These are phyloP conservation scores for Salix viminalis DNA, from an alignment of 345 rosid genomes.

Conservation along the genomic window DNA sequence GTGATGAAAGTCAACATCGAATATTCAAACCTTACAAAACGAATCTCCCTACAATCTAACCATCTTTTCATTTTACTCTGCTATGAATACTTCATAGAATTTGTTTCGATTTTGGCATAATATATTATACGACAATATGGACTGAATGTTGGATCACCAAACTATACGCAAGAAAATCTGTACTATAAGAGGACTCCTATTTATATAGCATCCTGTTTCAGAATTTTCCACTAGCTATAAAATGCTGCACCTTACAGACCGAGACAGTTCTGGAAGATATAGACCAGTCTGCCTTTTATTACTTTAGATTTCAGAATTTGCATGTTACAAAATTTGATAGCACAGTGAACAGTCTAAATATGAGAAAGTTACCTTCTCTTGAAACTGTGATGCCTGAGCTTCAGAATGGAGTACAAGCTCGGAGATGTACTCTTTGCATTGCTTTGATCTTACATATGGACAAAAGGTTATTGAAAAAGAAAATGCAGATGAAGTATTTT, in stretches of 20 bases:
- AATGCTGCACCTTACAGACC: background rate
- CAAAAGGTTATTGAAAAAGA: constrained; percentile 9
- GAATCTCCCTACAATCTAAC: background rate
- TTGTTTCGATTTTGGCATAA: background rate
- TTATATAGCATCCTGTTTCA: background rate
- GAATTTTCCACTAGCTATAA: background rate
- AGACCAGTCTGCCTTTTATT: background rate
- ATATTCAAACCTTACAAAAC: background rate
- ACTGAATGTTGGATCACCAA: background rate
- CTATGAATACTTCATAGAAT: background rate
- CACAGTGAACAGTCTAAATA: background rate
- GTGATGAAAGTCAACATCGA: background rate
- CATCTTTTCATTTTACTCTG: background rate
- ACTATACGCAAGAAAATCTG: too few species aligned
- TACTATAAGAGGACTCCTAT: too few species aligned
- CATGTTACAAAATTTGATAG: background rate
- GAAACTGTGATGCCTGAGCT: constrained; percentile 82
- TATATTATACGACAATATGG: background rate
- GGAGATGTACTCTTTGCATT: constrained; percentile 66
- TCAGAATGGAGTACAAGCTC: constrained; percentile 83
- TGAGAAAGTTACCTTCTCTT: constrained; percentile 62
- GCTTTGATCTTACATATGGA: constrained; percentile 51
- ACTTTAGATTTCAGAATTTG: background rate
- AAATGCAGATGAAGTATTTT: background rate
- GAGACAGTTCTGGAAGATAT: background rate